A percentile compares a stretch with the other conserved stretches of the same genome.
Conservation (phyloP, 2,329 filamentous ascomycete genomes). For the Fusarium sp. region DNA sequence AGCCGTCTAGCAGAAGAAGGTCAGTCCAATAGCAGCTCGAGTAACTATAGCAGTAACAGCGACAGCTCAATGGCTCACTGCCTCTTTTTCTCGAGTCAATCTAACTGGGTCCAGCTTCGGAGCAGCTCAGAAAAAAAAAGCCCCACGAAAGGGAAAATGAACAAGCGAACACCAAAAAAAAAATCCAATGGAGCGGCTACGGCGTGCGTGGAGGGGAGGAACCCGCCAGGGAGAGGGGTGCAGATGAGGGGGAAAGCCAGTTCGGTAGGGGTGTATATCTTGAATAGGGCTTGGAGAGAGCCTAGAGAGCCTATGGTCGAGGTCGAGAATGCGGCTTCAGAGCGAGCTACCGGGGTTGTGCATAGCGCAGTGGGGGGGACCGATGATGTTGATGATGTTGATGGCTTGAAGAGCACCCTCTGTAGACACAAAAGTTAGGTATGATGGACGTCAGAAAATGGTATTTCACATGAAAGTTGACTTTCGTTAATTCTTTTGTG, state of each 20-base stretch:
- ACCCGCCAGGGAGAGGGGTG: conserved; percentile 29
- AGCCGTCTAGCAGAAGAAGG: conserved; percentile 9
- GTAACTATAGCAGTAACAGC: background rate
- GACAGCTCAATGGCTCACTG: conserved; percentile 16
- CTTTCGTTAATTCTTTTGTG: background rate
- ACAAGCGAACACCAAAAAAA: conserved; percentile 19
- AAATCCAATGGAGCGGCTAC: conserved; percentile 42
- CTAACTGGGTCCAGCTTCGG: conserved; percentile 35
- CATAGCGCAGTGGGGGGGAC: conserved; percentile 29
- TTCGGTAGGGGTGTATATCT: conserved; percentile 13
- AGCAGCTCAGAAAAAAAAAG: conserved; percentile 24
- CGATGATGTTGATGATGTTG: conserved; percentile 29
- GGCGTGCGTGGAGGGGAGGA: conserved; percentile 20
- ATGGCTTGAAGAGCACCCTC: conserved; percentile 12
- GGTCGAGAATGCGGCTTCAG: conserved; percentile 10
- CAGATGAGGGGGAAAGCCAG: conserved; percentile 21
- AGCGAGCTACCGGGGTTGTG: conserved; percentile 22
- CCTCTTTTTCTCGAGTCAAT: conserved; percentile 31
- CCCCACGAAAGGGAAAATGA: conserved; percentile 34
- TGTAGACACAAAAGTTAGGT: background rate
- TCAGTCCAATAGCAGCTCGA: conserved; percentile 28
- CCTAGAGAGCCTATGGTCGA: background rate
- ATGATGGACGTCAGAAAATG: conserved; percentile 17
- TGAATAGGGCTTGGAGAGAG: conserved; percentile 30
- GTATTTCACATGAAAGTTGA: conserved; percentile 27